A percentile compares a stretch with the other conserved stretches of the same genome.
phyloP scores from a whole-genome alignment of 2,329 filamentous ascomycete species.

The Ophiostoma ips region DNA sequence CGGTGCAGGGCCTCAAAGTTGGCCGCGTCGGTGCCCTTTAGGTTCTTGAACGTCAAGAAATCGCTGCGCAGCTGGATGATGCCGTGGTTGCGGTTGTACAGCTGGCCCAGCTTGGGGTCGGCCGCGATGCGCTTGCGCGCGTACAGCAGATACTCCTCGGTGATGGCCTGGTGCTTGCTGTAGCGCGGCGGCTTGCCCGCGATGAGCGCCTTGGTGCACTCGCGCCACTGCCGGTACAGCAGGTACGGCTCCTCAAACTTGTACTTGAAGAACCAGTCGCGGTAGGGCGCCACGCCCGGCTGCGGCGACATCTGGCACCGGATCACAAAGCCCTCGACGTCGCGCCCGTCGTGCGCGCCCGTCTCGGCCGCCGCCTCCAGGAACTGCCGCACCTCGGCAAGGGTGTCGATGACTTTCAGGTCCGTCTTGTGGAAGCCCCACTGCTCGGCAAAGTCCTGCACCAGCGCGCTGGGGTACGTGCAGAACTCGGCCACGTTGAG shows the following conservation, averaged over 20 bases:
- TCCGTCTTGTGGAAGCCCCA: conserved; percentile 93
- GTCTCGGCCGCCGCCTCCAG: conserved; percentile 76
- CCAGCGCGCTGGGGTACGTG: conserved; percentile 69
- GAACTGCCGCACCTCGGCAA: conserved; percentile 62
- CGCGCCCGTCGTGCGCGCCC: conserved; percentile 76
- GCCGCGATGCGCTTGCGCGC: conserved; percentile 58
- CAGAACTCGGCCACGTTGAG: conserved; percentile 85
- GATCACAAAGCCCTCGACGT: conserved; percentile 94
- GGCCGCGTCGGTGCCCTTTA: conserved; percentile 83
- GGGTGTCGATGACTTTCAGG: conserved; percentile 61
- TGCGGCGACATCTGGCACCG: conserved; percentile 61
- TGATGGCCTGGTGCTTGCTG: conserved; percentile 82
- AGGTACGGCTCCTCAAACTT: conserved; percentile 98
- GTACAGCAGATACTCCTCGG: conserved; percentile 77
- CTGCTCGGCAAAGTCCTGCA: conserved; percentile 75
- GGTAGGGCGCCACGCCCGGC: conserved; percentile 38
- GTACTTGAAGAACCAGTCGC: conserved; percentile 99
- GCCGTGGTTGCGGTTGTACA: conserved; percentile 79
- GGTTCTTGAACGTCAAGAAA: conserved; percentile 68
- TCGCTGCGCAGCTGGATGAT: conserved; percentile 86
- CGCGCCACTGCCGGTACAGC: conserved; percentile 97
- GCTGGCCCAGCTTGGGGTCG: conserved; percentile 52
- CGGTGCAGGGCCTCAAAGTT: conserved; percentile 50
- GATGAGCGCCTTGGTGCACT: conserved; percentile 88
- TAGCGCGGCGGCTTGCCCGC: conserved; percentile 56